Base-by-base conservation (phyloP, 495 filamentous ascomycete species). In the Aspergillus asperescens region DNA sequence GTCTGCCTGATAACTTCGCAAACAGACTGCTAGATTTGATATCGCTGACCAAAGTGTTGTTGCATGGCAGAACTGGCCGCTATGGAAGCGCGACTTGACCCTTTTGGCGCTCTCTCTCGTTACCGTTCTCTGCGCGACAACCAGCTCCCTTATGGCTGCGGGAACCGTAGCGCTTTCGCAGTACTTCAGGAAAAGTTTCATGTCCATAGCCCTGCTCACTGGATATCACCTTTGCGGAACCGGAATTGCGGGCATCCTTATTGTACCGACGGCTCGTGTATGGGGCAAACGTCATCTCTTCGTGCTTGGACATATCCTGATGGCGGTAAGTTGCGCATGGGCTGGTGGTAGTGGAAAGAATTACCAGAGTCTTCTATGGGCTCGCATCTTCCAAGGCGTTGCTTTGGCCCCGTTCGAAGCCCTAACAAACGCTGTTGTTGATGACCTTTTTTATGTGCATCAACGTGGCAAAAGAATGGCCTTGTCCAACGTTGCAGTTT, bases 201-300 rank as follows among this genome's bases (percentile, higher is more conserved):
- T 83, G 0, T 73, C 81, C 7, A 81, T 91, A 42, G 90, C 91
- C 1, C 72, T 92, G 27, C 73, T 95, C 39, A 96, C 91, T 0
- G 91, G 91, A 38, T 96, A 88, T 62, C 90, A 89, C 62, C 79
- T 96, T 10, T 82, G 89, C 20, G 91, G 89, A 23, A 86, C 89
- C 1, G 91, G 88, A 24, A 69, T 89, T 16, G 84, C 87, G 6
- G 89, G 87, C 7, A 80, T 92, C 58, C 66, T 95, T 20, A 87
- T 90, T 61, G 90, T 96, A 7, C 86, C 91, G 0, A 87, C 85
- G 1, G 88, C 89, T n/a, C 78, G 90, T 45, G 81, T 96, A 56
- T 95, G 87, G 87, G 91, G 91, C 23, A 96, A 95, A 65, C 78
- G 91, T 15, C 91, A 96, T 74, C 65, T 88, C 5, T 96, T 92